phyloP scores from a whole-genome alignment of 306 rosid genomes.

The Canavalia gladiata region DNA sequence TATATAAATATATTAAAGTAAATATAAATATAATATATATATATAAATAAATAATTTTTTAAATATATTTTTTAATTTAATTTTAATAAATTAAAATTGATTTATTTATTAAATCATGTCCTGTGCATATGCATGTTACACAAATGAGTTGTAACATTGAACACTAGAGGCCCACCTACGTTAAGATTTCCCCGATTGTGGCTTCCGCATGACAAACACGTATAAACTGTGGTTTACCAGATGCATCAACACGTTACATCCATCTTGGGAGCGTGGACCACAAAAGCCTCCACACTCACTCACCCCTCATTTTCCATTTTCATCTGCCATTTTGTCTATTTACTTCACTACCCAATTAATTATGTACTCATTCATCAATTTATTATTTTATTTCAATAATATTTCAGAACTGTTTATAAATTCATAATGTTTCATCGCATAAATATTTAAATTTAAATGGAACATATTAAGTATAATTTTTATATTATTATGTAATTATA shows the following conservation, averaged over 20 bases:
- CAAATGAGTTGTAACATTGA: no score
- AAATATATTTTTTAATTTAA: no score
- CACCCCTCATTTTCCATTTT: not conserved
- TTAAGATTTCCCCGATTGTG: not conserved
- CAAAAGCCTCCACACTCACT: not conserved
- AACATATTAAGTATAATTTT: no score
- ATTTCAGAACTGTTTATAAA: not conserved
- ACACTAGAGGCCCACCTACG: not conserved
- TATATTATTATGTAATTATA: no score
- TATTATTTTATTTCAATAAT: not conserved
- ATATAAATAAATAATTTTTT: no score
- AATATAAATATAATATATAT: no score
- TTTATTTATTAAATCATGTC: no score
- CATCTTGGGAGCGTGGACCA: slow-evolving; percentile 4
- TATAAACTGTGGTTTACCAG: not conserved
- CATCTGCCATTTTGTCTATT: not conserved
- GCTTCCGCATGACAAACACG: not conserved
- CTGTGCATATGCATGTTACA: no score
- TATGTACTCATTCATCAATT: not conserved
- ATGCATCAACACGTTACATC: no score
- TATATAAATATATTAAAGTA: no score
- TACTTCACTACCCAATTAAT: not conserved
- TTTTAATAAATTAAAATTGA: no score
- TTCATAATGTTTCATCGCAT: not conserved
- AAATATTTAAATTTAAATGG: no score